A percentile compares a stretch with the other conserved stretches of the same genome.
These are phyloP conservation scores for Fusarium caatingaense DNA, from an alignment of 2,329 filamentous ascomycete species.

Conservation along the genomic window DNA sequence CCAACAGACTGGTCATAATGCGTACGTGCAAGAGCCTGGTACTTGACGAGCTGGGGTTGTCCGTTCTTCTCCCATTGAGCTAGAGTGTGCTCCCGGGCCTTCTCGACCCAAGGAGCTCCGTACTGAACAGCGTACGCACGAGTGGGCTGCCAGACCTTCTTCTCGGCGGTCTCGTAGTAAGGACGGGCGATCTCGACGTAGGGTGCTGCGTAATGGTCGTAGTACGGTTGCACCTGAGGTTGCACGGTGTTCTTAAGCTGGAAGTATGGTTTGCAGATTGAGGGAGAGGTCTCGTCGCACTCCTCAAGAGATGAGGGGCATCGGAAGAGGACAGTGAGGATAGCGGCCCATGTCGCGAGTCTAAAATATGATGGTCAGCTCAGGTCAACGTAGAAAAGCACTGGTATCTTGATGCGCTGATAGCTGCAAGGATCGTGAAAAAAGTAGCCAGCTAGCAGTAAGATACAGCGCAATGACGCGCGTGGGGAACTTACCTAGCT, in stretches of 20 bases:
- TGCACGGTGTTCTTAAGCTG: slow-evolving; percentile 69
- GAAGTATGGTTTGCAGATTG: slow-evolving; percentile 86
- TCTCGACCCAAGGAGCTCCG: slow-evolving; percentile 77
- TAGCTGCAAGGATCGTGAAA: slow-evolving; percentile 11
- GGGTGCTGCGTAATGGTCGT: slow-evolving; percentile 83
- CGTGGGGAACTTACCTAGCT: slow-evolving; percentile 61
- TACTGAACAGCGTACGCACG: slow-evolving; percentile 76
- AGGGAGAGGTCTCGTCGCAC: slow-evolving; percentile 76
- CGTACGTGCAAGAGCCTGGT: slow-evolving; percentile 68
- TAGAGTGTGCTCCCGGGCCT: slow-evolving; percentile 73
- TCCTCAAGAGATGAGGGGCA: slow-evolving; percentile 79
- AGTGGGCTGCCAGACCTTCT: slow-evolving; percentile 75
- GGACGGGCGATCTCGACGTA: slow-evolving; percentile 82
- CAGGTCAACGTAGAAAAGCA: neutral
- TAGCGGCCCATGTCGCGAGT: slow-evolving; percentile 85
- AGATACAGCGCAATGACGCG: slow-evolving; percentile 14
- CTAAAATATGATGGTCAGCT: slow-evolving; percentile 57
- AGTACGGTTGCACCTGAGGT: slow-evolving; percentile 87
- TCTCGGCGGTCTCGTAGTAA: slow-evolving; percentile 74
- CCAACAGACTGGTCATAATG: slow-evolving; percentile 78
- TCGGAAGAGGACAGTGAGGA: slow-evolving; percentile 82
- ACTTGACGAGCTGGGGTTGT: slow-evolving; percentile 77
- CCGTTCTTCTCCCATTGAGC: slow-evolving; percentile 83
- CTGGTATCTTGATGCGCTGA: slow-evolving; percentile 4
- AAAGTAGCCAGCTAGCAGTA: neutral